A percentile compares a stretch with the other conserved stretches of the same genome.
These are phyloP conservation scores for Nemania sp. DNA, from an alignment of 2,329 filamentous ascomycete species.

Conservation along the genomic window DNA sequence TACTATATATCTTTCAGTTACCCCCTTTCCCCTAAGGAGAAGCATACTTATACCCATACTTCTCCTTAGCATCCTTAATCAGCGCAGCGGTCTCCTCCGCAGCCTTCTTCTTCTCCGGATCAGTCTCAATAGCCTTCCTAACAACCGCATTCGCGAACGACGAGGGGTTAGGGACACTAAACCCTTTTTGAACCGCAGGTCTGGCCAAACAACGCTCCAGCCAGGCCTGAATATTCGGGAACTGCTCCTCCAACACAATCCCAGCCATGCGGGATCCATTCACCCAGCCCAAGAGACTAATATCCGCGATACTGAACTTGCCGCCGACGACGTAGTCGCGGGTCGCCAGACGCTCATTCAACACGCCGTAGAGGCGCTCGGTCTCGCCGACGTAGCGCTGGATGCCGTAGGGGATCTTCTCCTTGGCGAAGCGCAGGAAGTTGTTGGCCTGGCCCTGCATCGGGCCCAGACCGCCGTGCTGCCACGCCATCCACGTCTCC, in stretches of 20 bases:
- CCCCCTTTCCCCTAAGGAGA: conserved; percentile 48
- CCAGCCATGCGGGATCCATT: conserved; percentile 61
- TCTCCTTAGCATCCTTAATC: conserved; percentile 47
- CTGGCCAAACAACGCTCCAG: conserved; percentile 62
- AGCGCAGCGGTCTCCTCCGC: conserved; percentile 41
- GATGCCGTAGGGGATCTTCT: conserved; percentile 70
- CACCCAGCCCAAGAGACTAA: conserved; percentile 72
- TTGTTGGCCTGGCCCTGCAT: conserved; percentile 77
- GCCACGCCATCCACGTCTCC: conserved; percentile 69
- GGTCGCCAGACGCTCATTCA: conserved; percentile 64
- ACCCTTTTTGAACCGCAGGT: conserved; percentile 65
- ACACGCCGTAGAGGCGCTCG: conserved; percentile 71
- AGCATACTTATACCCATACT: conserved; percentile 52
- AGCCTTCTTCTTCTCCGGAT: conserved; percentile 52
- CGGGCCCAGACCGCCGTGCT: conserved; percentile 75
- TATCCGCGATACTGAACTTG: conserved; percentile 70
- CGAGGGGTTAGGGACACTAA: conserved; percentile 58
- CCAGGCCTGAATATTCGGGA: conserved; percentile 69
- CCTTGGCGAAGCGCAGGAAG: conserved; percentile 68
- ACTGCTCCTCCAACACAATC: conserved; percentile 60
- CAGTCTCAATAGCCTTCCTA: conserved; percentile 46
- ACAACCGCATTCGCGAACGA: conserved; percentile 46
- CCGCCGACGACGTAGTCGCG: conserved; percentile 61
- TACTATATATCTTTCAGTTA: too few species aligned
- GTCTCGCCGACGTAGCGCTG: conserved; percentile 78